A percentile compares a stretch with the other conserved stretches of the same genome.
Evolutionary conservation across 164 flowering plant genomes (phyloP).

Genomic region (Liquidambar formosana): DNA sequence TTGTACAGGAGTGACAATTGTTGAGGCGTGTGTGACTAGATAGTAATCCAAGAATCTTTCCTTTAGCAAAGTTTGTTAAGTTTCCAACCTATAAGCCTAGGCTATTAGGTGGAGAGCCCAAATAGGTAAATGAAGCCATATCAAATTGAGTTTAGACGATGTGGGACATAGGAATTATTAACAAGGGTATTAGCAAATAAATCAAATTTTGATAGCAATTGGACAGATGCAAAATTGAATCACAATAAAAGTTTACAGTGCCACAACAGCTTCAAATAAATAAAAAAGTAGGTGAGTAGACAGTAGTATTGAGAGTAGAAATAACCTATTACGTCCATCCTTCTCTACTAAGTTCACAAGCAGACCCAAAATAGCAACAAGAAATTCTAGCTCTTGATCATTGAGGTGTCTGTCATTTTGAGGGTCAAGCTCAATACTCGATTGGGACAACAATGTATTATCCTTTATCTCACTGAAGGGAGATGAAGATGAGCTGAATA

Average conservation of each 20-base stretch:
- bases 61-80: too few relatives aligned
- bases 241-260: not conserved
- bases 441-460: slow-evolving; percentile 18
- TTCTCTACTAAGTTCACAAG: slow-evolving; percentile 98
- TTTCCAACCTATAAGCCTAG: too few relatives aligned
- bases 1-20: not conserved
- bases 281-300: not conserved
- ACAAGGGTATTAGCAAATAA: not conserved
- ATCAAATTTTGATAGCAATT: not conserved
- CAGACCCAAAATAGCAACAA: slow-evolving; percentile 92
- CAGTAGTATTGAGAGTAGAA: not conserved
- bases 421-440: slow-evolving; percentile 24
- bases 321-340: slow-evolving; percentile 80
- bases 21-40: not conserved
- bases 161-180: too few relatives aligned
- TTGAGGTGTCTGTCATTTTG: slow-evolving; percentile 48
- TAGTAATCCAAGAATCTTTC: not conserved
- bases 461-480: slow-evolving; percentile 21
- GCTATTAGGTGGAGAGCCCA: too few relatives aligned
- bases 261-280: not conserved
- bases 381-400: slow-evolving; percentile 90
- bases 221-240: not conserved
- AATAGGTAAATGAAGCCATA: too few relatives aligned
- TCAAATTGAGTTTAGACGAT: too few relatives aligned
- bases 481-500: slow-evolving; percentile 45